Percentiles rank a stretch among this genome's conserved stretches.
These are phyloP conservation scores for Pinus albicaulis DNA, from an alignment of 75 land plant species.

Conservation along the genomic window DNA sequence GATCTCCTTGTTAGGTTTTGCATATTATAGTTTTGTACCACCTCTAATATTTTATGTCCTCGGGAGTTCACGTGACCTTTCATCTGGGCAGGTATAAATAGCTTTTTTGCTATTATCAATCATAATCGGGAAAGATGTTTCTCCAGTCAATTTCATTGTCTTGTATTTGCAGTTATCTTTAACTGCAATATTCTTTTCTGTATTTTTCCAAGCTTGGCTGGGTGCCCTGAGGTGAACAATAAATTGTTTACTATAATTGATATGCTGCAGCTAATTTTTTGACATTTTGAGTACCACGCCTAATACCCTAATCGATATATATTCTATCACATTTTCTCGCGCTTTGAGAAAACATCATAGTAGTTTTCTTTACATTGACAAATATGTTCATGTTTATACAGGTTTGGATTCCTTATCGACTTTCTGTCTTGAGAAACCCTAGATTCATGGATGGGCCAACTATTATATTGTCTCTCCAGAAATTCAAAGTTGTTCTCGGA, in stretches of 20 bases:
- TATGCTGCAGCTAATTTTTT: no score
- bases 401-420: constrained; percentile 83
- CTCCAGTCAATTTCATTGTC: constrained; percentile 20
- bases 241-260: no score
- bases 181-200: constrained; percentile 83
- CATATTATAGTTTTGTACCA: constrained; percentile 78
- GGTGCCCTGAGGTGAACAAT: constrained; percentile 28
- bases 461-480: constrained; percentile 68
- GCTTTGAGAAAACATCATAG: no score
- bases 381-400: not conserved
- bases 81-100: constrained; percentile 83
- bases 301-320: no score
- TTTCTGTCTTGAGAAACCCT: constrained; percentile 86
- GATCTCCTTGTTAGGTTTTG: no score
- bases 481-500: constrained; percentile 32
- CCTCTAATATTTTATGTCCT: constrained; percentile 67
- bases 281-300: no score
- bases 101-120: constrained; percentile 64
- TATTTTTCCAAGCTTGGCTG: constrained; percentile 59
- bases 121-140: constrained; percentile 46
- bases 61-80: constrained; percentile 81
- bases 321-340: no score
- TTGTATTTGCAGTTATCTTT: constrained; percentile 64
- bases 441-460: constrained; percentile 90
- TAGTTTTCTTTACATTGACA: no score